Percentiles rank a stretch among this genome's conserved stretches.
Evolutionary conservation across 306 rosid species (phyloP).

Genomic region (Ormosia emarginata): DNA sequence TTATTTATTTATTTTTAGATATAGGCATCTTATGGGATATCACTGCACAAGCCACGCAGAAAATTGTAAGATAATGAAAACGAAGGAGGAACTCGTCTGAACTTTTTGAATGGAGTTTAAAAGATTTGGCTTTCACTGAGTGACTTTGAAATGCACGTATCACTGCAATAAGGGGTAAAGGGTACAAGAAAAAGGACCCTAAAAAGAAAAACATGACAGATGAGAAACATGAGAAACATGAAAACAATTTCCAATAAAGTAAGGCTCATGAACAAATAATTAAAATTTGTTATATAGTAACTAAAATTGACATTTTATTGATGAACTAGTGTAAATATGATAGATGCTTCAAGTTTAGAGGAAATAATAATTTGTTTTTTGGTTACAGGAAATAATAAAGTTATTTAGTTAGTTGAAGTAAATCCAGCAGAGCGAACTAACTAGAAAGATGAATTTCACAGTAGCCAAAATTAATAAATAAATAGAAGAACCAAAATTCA

Average conservation of each 20-base stretch:
- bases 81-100: neutral
- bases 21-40: neutral
- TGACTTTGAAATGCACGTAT: neutral
- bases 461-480: constrained; percentile 9
- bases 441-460: neutral
- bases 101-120: neutral
- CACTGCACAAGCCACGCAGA: neutral
- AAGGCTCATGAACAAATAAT: neutral
- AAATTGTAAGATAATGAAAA: neutral
- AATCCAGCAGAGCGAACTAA: neutral
- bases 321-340: neutral
- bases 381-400: neutral
- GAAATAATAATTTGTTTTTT: neutral
- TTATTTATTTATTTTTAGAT: no score
- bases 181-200: neutral
- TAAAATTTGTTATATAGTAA: neutral
- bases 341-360: neutral
- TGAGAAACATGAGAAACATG: neutral
- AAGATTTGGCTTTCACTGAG: neutral
- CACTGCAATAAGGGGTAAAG: neutral
- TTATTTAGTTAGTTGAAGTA: neutral
- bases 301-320: neutral
- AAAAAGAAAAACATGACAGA: neutral
- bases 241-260: neutral
- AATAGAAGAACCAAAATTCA: neutral